Evolutionary conservation across 2,329 filamentous ascomycete genomes (phyloP), one percentile per base, ranked within the genome.

Genomic region (Coniochaeta ligniaria): DNA sequence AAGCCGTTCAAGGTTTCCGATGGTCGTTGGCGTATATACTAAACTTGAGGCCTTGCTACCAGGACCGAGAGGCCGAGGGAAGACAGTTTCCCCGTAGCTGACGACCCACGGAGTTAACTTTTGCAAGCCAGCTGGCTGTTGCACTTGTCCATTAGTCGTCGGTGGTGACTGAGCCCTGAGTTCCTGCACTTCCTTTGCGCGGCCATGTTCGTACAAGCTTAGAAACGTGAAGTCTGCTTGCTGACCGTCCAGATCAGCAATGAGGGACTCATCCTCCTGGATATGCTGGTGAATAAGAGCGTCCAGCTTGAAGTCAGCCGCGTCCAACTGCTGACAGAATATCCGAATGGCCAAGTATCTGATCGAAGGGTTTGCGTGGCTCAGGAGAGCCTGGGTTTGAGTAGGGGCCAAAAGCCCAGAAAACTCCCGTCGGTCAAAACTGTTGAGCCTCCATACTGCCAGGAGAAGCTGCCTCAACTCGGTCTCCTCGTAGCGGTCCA

Each of bases 321-420:
- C 90, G 68, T 86, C 86, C 66, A 96, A 84, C 61, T 92, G 85
- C 64, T 91, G 80, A 69, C 89, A 92, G 65, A 96, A 90, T 62
- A 93, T 85, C 64, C 92, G 85, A 60, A 96, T 83, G 16, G 92
- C 89, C 63, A 98, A 80, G 73, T 93, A 96, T 74, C 90, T 85
- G 58, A 96, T 83, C 17, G 83, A 76, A 61, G 75, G 77, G 65
- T 82, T 80, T 55, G 74, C 69, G 70, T 88, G 83, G 58, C 79
- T 76, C 66, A 96, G 89, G 14, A 96, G 77, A 33, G 75, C 74
- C 74, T 92, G 87, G 50, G 96, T 79, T 64, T 84, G 83, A 55
- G 85, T 81, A 1, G 89, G 86, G 16, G 56, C 65, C 24, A 38
- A 84, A 67, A 86, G 78, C 61, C 76, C 77, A 11, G 83, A 82